Conservation (phyloP, 768 basidiomycete species). For the Suillus clintonianus region DNA sequence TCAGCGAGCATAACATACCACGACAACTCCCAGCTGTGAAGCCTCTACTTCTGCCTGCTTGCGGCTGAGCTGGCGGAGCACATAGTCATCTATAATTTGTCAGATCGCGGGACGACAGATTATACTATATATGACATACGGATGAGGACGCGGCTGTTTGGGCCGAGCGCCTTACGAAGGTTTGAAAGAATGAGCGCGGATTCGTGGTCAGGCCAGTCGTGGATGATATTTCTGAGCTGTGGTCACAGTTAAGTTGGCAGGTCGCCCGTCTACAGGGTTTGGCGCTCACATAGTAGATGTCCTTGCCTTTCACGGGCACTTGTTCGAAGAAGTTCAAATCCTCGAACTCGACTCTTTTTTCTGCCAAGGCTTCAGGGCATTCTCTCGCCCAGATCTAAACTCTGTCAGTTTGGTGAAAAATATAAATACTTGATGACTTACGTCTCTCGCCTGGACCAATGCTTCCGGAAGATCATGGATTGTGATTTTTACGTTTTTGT, state of each 20-base stretch:
- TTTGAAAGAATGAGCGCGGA: slow-evolving; percentile 27
- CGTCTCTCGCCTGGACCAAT: slow-evolving; percentile 21
- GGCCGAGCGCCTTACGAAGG: slow-evolving; percentile 30
- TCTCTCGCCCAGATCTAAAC: slow-evolving; percentile 24
- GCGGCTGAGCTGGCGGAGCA: slow-evolving; percentile 18
- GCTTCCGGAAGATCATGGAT: slow-evolving; percentile 33
- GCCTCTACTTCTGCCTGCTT: slow-evolving; percentile 14
- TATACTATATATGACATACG: slow-evolving; percentile 19
- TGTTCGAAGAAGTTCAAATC: slow-evolving; percentile 33
- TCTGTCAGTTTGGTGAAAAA: slow-evolving; percentile 4
- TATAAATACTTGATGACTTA: background rate
- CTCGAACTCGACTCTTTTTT: slow-evolving; percentile 28
- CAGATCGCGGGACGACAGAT: background rate
- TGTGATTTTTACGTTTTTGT: slow-evolving; percentile 32
- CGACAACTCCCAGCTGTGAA: slow-evolving; percentile 9
- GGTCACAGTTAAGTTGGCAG: background rate
- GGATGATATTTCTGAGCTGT: slow-evolving; percentile 26
- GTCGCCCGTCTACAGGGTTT: background rate
- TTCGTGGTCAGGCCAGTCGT: slow-evolving; percentile 36
- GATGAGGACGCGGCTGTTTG: slow-evolving; percentile 32
- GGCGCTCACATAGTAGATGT: slow-evolving; percentile 35
- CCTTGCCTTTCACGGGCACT: slow-evolving; percentile 23
- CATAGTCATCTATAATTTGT: slow-evolving; percentile 21
- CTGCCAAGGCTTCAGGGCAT: slow-evolving; percentile 24
- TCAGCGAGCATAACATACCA: slow-evolving; percentile 8